Conservation (phyloP, 306 rosid genomes). For the Rubus parviflorus region DNA sequence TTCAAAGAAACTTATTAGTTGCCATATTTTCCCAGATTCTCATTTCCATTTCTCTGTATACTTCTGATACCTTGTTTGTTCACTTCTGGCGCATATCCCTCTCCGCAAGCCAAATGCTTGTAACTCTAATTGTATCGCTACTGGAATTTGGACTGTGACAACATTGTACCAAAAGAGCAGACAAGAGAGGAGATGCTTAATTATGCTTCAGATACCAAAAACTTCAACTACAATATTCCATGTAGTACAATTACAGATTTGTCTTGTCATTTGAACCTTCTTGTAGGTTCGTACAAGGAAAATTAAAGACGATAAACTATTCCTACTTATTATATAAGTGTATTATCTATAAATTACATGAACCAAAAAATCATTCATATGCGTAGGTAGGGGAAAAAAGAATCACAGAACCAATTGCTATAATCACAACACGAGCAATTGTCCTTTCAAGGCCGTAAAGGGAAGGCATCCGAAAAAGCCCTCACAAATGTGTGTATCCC, state of each 20-base stretch:
- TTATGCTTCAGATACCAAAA: slow-evolving; percentile 10
- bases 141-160: not conserved
- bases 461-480: slow-evolving; percentile 29
- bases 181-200: not conserved
- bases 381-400: slow-evolving; percentile 38
- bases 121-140: not conserved
- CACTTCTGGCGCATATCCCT: too few relatives aligned
- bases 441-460: slow-evolving; percentile 34
- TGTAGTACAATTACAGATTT: slow-evolving; percentile 22
- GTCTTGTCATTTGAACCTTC: slow-evolving; percentile 40
- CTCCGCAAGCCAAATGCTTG: not conserved
- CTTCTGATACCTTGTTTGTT: too few relatives aligned
- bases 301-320: slow-evolving; percentile 31
- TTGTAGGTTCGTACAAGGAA: slow-evolving; percentile 51
- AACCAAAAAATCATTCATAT: slow-evolving; percentile 51
- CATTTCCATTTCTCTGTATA: too few relatives aligned
- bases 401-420: slow-evolving; percentile 37
- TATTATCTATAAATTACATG: slow-evolving; percentile 38
- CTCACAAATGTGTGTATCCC: slow-evolving; percentile 29
- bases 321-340: slow-evolving; percentile 34
- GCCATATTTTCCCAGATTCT: too few relatives aligned
- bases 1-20: too few relatives aligned
- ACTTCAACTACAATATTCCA: slow-evolving; percentile 10
- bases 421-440: slow-evolving; percentile 24
- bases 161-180: not conserved